phyloP scores from a whole-genome alignment of 768 basidiomycete species.

The Grammothele lineata region DNA sequence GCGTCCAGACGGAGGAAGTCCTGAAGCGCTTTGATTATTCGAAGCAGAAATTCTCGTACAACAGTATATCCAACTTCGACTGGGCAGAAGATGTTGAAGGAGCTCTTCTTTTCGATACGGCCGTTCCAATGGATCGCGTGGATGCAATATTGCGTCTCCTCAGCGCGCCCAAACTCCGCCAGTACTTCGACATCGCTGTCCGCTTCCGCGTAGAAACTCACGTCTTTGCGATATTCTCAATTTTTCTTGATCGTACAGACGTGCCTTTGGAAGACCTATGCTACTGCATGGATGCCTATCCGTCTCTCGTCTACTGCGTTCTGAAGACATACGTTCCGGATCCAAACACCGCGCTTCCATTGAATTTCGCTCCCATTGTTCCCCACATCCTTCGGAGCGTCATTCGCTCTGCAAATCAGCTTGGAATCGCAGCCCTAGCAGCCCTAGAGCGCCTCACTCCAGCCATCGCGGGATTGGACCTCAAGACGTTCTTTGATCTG shows the following conservation, averaged over 20 bases:
- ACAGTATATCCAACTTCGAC: slow-evolving; percentile 13
- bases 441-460: slow-evolving; percentile 51
- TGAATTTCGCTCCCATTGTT: slow-evolving; percentile 24
- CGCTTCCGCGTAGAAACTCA: slow-evolving; percentile 53
- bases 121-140: slow-evolving; percentile 1
- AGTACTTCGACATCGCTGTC: slow-evolving; percentile 31
- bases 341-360: slow-evolving; percentile 29
- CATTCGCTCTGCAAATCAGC: slow-evolving; percentile 49
- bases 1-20: slow-evolving; percentile 27
- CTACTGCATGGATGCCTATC: slow-evolving; percentile 46
- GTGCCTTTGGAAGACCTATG: slow-evolving; percentile 29
- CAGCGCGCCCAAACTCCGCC: slow-evolving; percentile 5
- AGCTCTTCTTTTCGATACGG: slow-evolving; percentile 28
- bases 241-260: slow-evolving; percentile 26
- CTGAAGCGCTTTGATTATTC: slow-evolving; percentile 20
- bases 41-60: slow-evolving; percentile 17
- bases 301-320: slow-evolving; percentile 50
- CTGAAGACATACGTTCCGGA: slow-evolving; percentile 45
- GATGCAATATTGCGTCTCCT: background rate
- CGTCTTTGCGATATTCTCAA: slow-evolving; percentile 46
- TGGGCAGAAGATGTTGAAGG: slow-evolving; percentile 29
- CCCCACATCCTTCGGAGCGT: slow-evolving; percentile 41
- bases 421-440: slow-evolving; percentile 52
- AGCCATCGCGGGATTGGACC: slow-evolving; percentile 37
- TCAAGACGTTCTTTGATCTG: slow-evolving; percentile 46